Conservation (phyloP, 305 asterid species). For the Fraxinus sp. region DNA sequence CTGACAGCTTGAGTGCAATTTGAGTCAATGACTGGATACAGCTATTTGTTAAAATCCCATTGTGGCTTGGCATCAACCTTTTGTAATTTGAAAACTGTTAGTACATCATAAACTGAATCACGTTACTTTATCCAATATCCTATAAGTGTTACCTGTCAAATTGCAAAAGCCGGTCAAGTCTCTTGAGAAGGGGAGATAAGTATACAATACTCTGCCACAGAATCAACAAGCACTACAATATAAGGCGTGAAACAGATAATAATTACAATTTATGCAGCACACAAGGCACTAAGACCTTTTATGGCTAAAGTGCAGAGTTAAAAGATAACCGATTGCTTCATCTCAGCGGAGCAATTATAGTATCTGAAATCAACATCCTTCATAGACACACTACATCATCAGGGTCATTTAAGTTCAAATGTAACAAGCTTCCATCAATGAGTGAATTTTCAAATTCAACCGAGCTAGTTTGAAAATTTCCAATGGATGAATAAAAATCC, state of each 20-base stretch:
- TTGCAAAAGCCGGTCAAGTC: conserved; percentile 89
- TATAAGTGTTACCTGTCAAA: conserved; percentile 74
- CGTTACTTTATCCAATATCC: conserved; percentile 13
- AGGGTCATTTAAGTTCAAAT: background rate
- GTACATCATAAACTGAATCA: conserved; percentile 7
- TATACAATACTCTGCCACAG: conserved; percentile 63
- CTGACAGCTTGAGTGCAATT: conserved; percentile 87
- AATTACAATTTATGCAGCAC: background rate
- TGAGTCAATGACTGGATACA: conserved; percentile 80
- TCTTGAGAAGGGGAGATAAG: conserved; percentile 92
- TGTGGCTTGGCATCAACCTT: conserved; percentile 98
- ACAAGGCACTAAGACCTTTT: background rate
- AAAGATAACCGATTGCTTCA: background rate
- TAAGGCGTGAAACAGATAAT: conserved; percentile 16
- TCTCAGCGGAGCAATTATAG: background rate
- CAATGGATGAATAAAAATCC: background rate
- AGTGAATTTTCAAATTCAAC: background rate
- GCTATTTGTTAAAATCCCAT: conserved; percentile 84
- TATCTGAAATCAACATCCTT: conserved; percentile 1
- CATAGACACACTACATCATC: background rate
- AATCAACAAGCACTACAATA: conserved; percentile 35
- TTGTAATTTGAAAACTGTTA: conserved; percentile 20
- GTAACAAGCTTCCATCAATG: background rate
- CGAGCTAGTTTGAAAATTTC: background rate
- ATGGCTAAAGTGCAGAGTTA: background rate